Base-by-base conservation (phyloP, 352 stramenopile genomes). In the Phytophthora fragariaefolia region DNA sequence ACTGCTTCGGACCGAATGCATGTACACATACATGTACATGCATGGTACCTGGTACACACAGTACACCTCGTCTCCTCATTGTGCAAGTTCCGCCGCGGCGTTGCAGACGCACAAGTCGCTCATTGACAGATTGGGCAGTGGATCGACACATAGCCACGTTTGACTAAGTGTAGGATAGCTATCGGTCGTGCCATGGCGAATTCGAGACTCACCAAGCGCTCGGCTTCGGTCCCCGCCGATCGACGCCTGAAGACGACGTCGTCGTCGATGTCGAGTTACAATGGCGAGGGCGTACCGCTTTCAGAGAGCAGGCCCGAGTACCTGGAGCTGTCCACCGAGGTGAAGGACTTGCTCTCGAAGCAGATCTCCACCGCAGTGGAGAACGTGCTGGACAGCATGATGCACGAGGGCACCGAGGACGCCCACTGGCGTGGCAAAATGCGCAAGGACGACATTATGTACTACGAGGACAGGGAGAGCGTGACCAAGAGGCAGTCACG, bases 381-480 rank as follows among this genome's bases (percentile, higher is more conserved):
- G 52, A 58, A 77, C 30, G 65, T 83, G 15, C 42, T 83, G 47
- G 73, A 79, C 20, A 70, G 58, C 18, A 80, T 79, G 73, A 66
- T 76, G 61, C 54, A 70, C 30, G 69, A 79, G 62, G 66, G 58
- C 18, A 69, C 62, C 17, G 15, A 69, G 18, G 63, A 73, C 23
- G 46, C 58, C 4, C 52, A 74, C 15, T 79, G 73, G 72, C 54
- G 69, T 13, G 38, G 34, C 28, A 76, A 73, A 32, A 74, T 74
- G 69, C 62, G 57, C 18, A 80, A 80, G 56, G 63, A 79, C 51
- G 66, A 69, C 48, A 30, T 80, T n/a, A 56, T 70, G 4, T 83
- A 80, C 63, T 83, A 68, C 27, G 65, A 76, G 57, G 75, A 83
- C 65, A 52, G 51, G 13, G 52, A 66, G 30, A 73, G 64, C 18